Evolutionary conservation across 148 eudicot genomes (phyloP).

Genomic region (Mesembryanthemum crystallinum): DNA sequence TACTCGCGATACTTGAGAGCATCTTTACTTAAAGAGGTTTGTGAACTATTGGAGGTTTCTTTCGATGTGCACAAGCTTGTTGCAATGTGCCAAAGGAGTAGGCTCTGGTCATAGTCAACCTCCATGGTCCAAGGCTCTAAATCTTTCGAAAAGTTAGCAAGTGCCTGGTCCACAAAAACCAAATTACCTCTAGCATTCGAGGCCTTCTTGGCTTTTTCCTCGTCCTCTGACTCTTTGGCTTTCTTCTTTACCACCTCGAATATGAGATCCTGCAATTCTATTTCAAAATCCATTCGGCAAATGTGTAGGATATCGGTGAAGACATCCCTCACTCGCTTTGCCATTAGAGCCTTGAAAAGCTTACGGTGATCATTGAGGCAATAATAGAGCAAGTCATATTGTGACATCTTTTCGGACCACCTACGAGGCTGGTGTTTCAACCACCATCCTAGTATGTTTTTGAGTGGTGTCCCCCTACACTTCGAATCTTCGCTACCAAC

Average conservation of each 20-base stretch:
- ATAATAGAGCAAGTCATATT: slow-evolving; percentile 17
- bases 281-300: neutral
- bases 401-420: slow-evolving; percentile 14
- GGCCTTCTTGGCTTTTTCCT: neutral
- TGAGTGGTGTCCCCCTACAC: neutral
- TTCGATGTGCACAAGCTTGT: neutral
- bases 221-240: neutral
- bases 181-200: slow-evolving; percentile 16
- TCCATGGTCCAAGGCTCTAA: neutral
- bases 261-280: neutral
- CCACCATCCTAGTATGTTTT: neutral
- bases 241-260: neutral
- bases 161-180: neutral
- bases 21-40: no score
- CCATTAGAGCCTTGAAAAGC: neutral
- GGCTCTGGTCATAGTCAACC: slow-evolving; percentile 11
- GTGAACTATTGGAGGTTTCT: no score
- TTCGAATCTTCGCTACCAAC: neutral
- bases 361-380: slow-evolving; percentile 14
- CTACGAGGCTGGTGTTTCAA: slow-evolving; percentile 9
- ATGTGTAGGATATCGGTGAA: neutral
- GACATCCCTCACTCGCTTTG: neutral
- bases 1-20: neutral
- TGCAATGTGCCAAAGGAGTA: slow-evolving; percentile 18
- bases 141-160: neutral